phyloP scores from a whole-genome alignment of 176 grass and related monocot genomes.

The Musa acuminata region DNA sequence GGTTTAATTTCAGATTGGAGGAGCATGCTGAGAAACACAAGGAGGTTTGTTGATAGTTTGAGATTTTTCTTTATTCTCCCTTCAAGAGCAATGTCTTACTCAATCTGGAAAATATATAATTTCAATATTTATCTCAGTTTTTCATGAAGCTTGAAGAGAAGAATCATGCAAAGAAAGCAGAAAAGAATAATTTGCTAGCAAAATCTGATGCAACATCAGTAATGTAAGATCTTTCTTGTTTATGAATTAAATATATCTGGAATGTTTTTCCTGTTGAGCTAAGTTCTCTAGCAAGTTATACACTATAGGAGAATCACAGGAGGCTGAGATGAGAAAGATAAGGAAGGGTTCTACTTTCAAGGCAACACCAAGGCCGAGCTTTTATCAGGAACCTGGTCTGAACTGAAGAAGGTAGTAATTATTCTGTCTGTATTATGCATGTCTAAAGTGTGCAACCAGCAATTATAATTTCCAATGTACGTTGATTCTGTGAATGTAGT shows the following conservation, averaged over 20 bases:
- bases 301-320: slow-evolving; percentile 75
- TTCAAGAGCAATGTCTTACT: not conserved
- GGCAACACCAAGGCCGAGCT: slow-evolving; percentile 85
- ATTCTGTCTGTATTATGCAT: not conserved
- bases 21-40: slow-evolving; percentile 91
- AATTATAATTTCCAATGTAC: too few relatives aligned
- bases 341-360: slow-evolving; percentile 90
- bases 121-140: slow-evolving; percentile 40
- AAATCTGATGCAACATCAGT: slow-evolving; percentile 55
- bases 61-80: not conserved
- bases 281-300: slow-evolving; percentile 12
- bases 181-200: slow-evolving; percentile 75
- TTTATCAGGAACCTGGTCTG: slow-evolving; percentile 90
- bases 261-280: not conserved
- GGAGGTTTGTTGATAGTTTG: slow-evolving; percentile 43
- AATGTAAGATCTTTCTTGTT: slow-evolving; percentile 11
- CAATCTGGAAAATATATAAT: not conserved
- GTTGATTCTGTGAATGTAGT: too few relatives aligned
- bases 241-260: not conserved
- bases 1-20: slow-evolving; percentile 76
- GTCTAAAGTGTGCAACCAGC: too few relatives aligned
- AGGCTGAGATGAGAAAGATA: slow-evolving; percentile 85
- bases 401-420: slow-evolving; percentile 74
- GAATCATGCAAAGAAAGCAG: slow-evolving; percentile 70
- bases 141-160: slow-evolving; percentile 91